These are phyloP conservation scores for Oryza officinalis DNA, from an alignment of 176 grass and related monocot genomes.

Conservation along the genomic window DNA sequence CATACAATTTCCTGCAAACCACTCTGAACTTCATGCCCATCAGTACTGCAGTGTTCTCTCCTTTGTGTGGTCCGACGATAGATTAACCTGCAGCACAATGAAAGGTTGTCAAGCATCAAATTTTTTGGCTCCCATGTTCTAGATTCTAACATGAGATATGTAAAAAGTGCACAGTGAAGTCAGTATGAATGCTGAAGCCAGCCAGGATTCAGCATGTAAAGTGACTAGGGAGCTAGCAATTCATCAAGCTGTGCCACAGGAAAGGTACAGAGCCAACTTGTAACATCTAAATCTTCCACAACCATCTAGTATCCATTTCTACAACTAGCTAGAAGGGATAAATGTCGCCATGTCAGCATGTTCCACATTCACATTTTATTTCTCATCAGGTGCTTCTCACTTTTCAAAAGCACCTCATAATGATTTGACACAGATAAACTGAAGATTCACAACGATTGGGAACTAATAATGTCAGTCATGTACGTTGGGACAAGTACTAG, in stretches of 20 bases:
- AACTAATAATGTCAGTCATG: not conserved
- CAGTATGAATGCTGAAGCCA: not conserved
- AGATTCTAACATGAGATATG: not conserved
- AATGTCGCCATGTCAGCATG: too few species aligned
- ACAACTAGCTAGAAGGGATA: too few species aligned
- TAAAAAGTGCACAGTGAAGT: not conserved
- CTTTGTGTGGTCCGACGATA: not conserved
- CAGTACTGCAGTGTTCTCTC: not conserved
- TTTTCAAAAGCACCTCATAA: too few species aligned
- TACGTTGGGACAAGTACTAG: not conserved
- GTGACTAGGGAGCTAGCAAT: not conserved
- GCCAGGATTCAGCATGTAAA: not conserved
- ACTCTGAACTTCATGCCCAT: slow-evolving; percentile 60
- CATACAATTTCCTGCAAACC: slow-evolving; percentile 58
- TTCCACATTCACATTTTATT: too few species aligned
- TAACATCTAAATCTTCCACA: not conserved
- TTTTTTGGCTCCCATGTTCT: not conserved
- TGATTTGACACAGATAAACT: not conserved
- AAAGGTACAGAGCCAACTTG: not conserved
- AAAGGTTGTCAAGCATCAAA: not conserved
- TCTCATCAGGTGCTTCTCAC: too few species aligned
- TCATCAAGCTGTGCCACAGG: not conserved
- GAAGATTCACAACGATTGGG: not conserved
- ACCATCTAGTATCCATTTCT: too few species aligned
- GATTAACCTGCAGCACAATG: slow-evolving; percentile 6